Percentiles rank a stretch among this genome's conserved stretches.
Conservation (phyloP, 176 grass and related monocot genomes). For the Guadua angustifolia region DNA sequence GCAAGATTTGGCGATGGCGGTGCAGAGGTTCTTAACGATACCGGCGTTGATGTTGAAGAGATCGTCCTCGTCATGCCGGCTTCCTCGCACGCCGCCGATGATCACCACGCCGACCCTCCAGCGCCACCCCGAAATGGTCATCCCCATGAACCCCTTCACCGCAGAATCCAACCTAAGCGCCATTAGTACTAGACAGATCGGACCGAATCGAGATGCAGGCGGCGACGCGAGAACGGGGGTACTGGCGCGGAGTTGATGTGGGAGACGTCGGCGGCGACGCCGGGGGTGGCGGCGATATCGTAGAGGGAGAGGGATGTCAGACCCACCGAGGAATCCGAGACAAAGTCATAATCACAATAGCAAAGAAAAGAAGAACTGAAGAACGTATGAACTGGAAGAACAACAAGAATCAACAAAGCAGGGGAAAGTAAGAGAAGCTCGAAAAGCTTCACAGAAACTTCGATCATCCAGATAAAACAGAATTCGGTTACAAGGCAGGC, state of each 20-base stretch:
- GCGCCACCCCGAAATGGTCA: constrained; percentile 48
- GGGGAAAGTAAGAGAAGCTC: no score
- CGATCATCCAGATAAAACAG: no score
- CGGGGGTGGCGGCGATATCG: constrained; percentile 60
- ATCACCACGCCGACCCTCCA: constrained; percentile 55
- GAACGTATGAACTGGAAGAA: no score
- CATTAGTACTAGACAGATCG: background rate
- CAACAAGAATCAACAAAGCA: no score
- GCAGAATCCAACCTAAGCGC: background rate
- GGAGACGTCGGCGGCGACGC: constrained; percentile 59
- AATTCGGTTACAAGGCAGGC: no score
- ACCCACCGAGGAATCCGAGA: no score
- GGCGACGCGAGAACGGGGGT: background rate
- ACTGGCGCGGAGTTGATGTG: constrained; percentile 58
- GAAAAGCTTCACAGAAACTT: no score
- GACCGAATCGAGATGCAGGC: background rate
- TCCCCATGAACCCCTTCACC: constrained; percentile 57
- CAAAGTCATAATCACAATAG: no score
- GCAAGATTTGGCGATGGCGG: constrained; percentile 58
- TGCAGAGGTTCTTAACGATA: constrained; percentile 65
- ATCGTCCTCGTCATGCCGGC: constrained; percentile 59
- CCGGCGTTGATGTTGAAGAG: constrained; percentile 66
- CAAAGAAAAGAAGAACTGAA: no score
- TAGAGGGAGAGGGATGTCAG: constrained; percentile 59
- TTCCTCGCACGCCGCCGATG: no score